Conservation (phyloP, 2,329 filamentous ascomycete species). For the Fonsecaea erecta region DNA sequence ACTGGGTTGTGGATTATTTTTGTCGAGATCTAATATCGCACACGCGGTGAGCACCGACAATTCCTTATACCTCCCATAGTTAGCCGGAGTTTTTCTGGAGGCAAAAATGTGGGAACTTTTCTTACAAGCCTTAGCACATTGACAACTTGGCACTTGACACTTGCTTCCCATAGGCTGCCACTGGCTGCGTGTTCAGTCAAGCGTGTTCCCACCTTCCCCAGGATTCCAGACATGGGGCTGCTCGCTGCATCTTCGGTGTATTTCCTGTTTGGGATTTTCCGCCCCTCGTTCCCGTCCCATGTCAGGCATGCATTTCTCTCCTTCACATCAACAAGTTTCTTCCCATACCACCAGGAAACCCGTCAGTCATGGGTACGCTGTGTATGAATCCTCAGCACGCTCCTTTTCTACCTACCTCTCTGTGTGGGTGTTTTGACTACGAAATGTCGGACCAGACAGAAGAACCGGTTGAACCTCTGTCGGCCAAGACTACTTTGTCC, state of each 20-base stretch:
- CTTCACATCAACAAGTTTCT: background rate
- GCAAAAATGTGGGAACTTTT: background rate
- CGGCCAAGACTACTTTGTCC: background rate
- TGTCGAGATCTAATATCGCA: background rate
- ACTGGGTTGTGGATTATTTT: background rate
- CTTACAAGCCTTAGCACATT: background rate
- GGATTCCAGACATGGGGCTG: background rate
- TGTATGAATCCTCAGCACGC: conserved; percentile 16
- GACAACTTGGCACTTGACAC: background rate
- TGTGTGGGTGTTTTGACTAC: conserved; percentile 2
- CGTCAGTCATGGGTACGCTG: conserved; percentile 7
- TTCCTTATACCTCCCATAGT: conserved; percentile 3
- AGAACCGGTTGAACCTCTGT: background rate
- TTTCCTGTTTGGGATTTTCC: conserved; percentile 3
- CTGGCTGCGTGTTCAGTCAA: background rate
- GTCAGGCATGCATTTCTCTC: background rate
- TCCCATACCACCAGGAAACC: background rate
- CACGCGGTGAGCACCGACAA: background rate
- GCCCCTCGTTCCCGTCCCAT: background rate
- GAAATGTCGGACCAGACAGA: background rate
- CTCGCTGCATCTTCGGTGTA: conserved; percentile 16
- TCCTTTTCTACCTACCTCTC: conserved; percentile 1
- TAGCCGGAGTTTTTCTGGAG: conserved; percentile 1
- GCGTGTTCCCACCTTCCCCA: background rate
- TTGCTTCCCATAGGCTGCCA: background rate